phyloP scores from a whole-genome alignment of 2,329 filamentous ascomycete genomes.

The Fusarium udum region DNA sequence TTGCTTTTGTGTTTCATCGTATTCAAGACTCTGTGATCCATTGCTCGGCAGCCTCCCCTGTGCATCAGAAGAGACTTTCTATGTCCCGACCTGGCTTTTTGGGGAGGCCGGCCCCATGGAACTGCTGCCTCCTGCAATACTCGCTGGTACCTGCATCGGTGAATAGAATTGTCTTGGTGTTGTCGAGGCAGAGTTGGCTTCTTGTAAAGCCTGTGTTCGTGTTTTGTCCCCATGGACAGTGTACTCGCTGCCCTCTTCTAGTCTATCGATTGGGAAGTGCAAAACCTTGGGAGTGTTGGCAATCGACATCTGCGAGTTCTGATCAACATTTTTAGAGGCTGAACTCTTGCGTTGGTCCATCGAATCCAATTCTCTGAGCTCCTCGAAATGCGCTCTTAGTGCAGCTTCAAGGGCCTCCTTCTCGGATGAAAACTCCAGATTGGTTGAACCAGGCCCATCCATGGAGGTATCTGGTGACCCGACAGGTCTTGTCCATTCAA shows the following conservation, averaged over 20 bases:
- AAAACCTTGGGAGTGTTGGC: neutral
- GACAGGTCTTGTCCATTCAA: constrained; percentile 15
- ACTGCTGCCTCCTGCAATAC: neutral
- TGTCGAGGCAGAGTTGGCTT: constrained; percentile 19
- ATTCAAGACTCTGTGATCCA: neutral
- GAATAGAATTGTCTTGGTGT: constrained; percentile 42
- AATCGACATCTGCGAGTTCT: neutral
- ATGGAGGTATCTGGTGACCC: neutral
- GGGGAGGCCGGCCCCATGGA: neutral
- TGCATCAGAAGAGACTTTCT: constrained; percentile 27
- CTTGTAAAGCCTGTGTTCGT: neutral
- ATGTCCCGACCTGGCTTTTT: constrained; percentile 18
- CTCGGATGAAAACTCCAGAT: constrained; percentile 18
- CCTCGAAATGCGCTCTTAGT: constrained; percentile 28
- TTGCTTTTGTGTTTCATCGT: neutral
- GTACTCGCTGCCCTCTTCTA: neutral
- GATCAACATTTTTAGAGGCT: neutral
- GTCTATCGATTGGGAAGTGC: neutral
- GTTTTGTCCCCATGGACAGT: neutral
- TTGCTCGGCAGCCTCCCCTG: neutral
- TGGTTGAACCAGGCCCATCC: neutral
- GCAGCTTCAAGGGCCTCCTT: constrained; percentile 31
- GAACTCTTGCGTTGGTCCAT: neutral
- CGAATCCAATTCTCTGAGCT: constrained; percentile 21
- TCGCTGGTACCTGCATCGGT: constrained; percentile 28